Percentiles rank a stretch among this genome's conserved stretches.
phyloP scores from a whole-genome alignment of 192 early-diverging fungal species.

The Entomortierella parvispora region DNA sequence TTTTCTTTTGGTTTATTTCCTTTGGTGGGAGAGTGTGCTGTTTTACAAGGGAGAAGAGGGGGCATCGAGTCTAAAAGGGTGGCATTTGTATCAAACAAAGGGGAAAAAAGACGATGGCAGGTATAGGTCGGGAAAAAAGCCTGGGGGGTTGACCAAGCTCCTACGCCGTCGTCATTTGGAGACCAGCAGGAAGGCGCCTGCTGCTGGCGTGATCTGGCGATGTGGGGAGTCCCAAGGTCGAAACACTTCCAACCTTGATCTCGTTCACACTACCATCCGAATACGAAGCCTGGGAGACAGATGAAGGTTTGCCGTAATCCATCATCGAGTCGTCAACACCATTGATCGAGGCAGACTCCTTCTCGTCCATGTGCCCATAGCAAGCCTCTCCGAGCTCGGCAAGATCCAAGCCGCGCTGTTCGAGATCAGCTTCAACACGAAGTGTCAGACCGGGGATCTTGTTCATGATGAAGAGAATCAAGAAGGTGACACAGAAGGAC shows the following conservation, averaged over 20 bases:
- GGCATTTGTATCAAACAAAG: too few relatives aligned
- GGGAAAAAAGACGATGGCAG: too few relatives aligned
- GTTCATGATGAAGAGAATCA: conserved; percentile 82
- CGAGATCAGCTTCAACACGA: conserved; percentile 77
- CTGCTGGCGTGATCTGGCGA: not conserved
- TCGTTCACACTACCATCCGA: conserved; percentile 16
- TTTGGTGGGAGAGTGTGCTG: not conserved
- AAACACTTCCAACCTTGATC: conserved; percentile 37
- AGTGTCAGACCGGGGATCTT: conserved; percentile 81
- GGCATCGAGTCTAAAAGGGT: too few relatives aligned
- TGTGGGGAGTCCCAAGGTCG: conserved; percentile 22
- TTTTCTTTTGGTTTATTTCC: not conserved
- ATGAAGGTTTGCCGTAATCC: conserved; percentile 1
- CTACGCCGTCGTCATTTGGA: too few relatives aligned
- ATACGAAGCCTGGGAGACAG: conserved; percentile 7
- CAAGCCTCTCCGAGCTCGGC: conserved; percentile 85
- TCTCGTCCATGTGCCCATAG: conserved; percentile 60
- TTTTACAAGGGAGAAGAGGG: not conserved
- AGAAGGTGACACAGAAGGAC: conserved; percentile 78
- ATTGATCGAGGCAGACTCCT: conserved; percentile 8
- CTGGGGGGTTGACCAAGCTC: too few relatives aligned
- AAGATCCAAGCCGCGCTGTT: conserved; percentile 78
- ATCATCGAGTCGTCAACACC: conserved; percentile 49
- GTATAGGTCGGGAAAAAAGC: too few relatives aligned
- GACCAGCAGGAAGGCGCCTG: not conserved